These are phyloP conservation scores for Debaryomyces sp. DNA, from an alignment of 1,139 yeast genomes.

Conservation along the genomic window DNA sequence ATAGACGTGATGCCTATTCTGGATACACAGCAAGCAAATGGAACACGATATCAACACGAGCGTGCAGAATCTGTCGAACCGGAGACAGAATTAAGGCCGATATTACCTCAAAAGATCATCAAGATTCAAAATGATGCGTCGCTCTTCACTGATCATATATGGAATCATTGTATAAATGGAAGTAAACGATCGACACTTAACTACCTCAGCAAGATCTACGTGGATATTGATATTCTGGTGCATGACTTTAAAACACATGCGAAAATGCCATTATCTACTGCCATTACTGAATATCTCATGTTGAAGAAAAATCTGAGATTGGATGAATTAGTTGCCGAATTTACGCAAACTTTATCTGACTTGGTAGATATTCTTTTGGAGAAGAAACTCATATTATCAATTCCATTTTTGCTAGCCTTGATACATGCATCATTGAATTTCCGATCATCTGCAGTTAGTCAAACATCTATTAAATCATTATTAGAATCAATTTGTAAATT, in stretches of 20 bases:
- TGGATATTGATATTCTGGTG: slow-evolving; percentile 36
- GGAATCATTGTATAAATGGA: slow-evolving; percentile 53
- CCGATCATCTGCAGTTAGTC: slow-evolving; percentile 57
- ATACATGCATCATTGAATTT: slow-evolving; percentile 56
- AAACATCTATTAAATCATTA: slow-evolving; percentile 27
- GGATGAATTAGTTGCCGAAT: slow-evolving; percentile 43
- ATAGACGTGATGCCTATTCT: slow-evolving; percentile 2
- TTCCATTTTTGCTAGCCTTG: slow-evolving; percentile 59
- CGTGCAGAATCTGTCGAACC: neutral
- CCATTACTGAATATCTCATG: slow-evolving; percentile 41
- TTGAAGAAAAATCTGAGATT: slow-evolving; percentile 43
- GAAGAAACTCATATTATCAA: slow-evolving; percentile 32
- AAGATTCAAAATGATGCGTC: slow-evolving; percentile 38
- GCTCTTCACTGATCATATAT: slow-evolving; percentile 37
- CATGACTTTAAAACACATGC: slow-evolving; percentile 31
- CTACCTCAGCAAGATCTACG: slow-evolving; percentile 49
- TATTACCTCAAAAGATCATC: slow-evolving; percentile 20
- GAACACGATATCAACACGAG: neutral
- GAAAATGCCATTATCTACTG: slow-evolving; percentile 35
- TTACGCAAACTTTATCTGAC: slow-evolving; percentile 43
- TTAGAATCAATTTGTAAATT: slow-evolving; percentile 22
- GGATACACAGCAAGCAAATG: neutral
- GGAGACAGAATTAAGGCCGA: slow-evolving; percentile 4
- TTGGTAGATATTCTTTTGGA: slow-evolving; percentile 30
- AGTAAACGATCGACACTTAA: slow-evolving; percentile 49